Conservation (phyloP, 2,329 filamentous ascomycete species). For the Ophioceras dolichostomum region DNA sequence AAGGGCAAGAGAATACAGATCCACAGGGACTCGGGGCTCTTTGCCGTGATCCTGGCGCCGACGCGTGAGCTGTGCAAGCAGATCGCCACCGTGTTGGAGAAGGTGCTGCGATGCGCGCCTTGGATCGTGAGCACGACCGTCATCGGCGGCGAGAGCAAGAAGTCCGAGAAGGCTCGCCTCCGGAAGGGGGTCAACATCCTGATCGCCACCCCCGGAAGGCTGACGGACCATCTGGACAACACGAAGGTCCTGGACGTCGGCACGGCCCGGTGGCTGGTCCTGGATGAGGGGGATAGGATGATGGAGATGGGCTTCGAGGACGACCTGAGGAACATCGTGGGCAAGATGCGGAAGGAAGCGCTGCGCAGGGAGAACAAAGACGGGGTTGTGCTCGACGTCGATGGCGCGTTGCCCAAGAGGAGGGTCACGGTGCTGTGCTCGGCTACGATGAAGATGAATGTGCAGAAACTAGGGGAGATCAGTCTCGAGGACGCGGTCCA, state of each 20-base stretch:
- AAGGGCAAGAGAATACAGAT: constrained; percentile 49
- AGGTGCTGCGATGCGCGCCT: constrained; percentile 74
- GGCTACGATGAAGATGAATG: constrained; percentile 95
- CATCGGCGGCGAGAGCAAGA: constrained; percentile 56
- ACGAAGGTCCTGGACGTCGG: constrained; percentile 82
- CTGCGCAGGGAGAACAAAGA: constrained; percentile 48
- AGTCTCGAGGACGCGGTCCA: constrained; percentile 87
- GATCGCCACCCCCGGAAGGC: constrained; percentile 82
- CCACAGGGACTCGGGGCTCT: constrained; percentile 76
- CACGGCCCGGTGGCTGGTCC: constrained; percentile 82
- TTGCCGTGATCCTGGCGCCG: constrained; percentile 87
- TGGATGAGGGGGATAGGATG: constrained; percentile 93
- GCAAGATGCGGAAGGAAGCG: constrained; percentile 56
- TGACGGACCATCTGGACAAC: constrained; percentile 86
- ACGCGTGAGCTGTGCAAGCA: constrained; percentile 92
- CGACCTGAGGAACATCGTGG: constrained; percentile 78
- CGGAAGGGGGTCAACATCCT: constrained; percentile 93
- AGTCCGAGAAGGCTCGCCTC: constrained; percentile 81
- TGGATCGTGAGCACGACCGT: constrained; percentile 90
- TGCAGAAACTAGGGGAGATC: constrained; percentile 86
- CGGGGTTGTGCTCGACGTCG: constrained; percentile 40
- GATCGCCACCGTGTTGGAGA: constrained; percentile 77
- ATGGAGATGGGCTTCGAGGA: constrained; percentile 98
- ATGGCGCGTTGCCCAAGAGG: constrained; percentile 51
- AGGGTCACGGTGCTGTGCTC: constrained; percentile 87